Base-by-base conservation (phyloP, 345 rosid species). In the Brassica incana region DNA sequence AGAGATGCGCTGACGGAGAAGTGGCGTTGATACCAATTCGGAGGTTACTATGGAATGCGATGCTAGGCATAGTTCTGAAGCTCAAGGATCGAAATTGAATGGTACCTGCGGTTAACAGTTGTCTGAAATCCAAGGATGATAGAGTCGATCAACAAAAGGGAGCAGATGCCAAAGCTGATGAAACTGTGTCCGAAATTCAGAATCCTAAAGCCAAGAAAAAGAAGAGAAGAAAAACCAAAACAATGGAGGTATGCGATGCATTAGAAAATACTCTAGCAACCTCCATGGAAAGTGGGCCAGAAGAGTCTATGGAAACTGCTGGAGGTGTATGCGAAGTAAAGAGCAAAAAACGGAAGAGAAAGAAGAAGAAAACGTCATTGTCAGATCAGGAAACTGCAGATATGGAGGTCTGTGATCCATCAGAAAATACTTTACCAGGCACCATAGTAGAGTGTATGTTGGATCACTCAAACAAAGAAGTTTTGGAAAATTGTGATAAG, bases 121-220 rank as follows among this genome's bases (percentile, higher is more conserved):
- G 68, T 77, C 58, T 23, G 29, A 35, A 70, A 63, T 59, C 77
- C 11, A 43, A 74, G 65, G 66, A 69, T 62, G 74, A 62, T 36
- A 33, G 36, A 10, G 65, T 54, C 14, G 71, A 61, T 35, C 65
- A 11, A 69, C 56, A 6, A 48, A 52, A 58, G 48, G 32, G 62
- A 8, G 59, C 73, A 48, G 61, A 77, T 61, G 67, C 64, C 35
- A 40, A 64, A 66, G 45, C 38, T 12, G 56, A 38, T 77, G 74
- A 72, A 1, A 70, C 38, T 69, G 67, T 54, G 68, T 32, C 68
- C 61, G 68, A 74, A 69, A 77, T 36, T 61, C 76, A 77, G 69
- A 69, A 2, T 69, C 59, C 59, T 63, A 74, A 74, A 82, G 45
- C 70, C 38, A 78, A 82, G 64, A 77, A 32, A 68, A 77, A 3